A percentile compares a stretch with the other conserved stretches of the same genome.
These are phyloP conservation scores for Vanilla planifolia DNA, from an alignment of 106 monocot species.

Conservation along the genomic window DNA sequence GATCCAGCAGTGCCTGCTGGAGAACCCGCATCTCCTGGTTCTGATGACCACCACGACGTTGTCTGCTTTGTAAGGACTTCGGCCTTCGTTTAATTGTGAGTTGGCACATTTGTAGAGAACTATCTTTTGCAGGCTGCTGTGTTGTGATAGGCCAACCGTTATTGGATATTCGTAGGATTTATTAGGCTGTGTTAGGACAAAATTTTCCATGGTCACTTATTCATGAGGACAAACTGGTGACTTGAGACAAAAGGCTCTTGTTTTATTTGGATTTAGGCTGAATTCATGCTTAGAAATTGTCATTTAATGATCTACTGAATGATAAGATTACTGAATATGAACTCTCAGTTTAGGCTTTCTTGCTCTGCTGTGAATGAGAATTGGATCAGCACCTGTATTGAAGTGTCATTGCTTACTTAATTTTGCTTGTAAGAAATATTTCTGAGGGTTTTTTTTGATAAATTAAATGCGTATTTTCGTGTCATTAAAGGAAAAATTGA, in stretches of 20 bases:
- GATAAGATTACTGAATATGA: too few species aligned
- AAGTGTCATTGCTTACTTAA: too few species aligned
- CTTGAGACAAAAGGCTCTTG: not conserved
- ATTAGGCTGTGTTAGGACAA: not conserved
- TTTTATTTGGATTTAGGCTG: not conserved
- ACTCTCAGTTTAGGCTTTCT: too few species aligned
- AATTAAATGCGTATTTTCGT: too few species aligned
- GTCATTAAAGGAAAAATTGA: too few species aligned
- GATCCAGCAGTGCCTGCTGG: constrained; percentile 52
- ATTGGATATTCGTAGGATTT: too few species aligned
- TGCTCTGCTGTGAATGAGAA: too few species aligned
- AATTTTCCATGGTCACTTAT: not conserved
- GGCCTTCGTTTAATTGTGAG: not conserved
- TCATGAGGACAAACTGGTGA: not conserved
- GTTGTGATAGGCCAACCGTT: not conserved
- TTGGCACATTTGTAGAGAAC: not conserved
- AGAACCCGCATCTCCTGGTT: constrained; percentile 27
- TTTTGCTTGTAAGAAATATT: too few species aligned
- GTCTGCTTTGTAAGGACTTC: constrained; percentile 69
- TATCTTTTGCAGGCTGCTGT: not conserved
- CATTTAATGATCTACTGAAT: not conserved
- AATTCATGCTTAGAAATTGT: not conserved
- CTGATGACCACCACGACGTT: constrained; percentile 83
- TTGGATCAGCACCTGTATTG: too few species aligned
- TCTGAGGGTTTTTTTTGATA: too few species aligned